phyloP scores from a whole-genome alignment of 2,329 filamentous ascomycete species.

The Metarhizium anisopliae region DNA sequence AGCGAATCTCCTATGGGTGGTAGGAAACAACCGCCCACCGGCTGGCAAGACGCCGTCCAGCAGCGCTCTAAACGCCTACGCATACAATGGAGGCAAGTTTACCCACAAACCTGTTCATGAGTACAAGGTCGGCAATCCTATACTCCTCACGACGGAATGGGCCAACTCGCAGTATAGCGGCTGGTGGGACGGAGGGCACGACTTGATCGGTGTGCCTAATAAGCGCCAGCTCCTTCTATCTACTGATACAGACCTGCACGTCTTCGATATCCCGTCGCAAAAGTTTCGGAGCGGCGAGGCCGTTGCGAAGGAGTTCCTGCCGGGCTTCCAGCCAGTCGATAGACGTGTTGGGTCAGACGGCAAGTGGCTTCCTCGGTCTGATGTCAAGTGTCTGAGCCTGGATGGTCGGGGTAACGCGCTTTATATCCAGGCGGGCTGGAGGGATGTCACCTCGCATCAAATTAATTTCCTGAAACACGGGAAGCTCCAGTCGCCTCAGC shows the following conservation, averaged over 20 bases:
- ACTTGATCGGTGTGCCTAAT: not conserved
- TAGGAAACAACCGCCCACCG: not conserved
- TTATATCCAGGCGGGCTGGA: conserved; percentile 3
- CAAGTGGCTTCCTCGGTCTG: not conserved
- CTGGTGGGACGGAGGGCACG: conserved; percentile 5
- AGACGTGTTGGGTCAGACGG: not conserved
- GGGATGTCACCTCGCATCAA: not conserved
- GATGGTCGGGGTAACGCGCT: not conserved
- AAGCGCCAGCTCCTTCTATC: conserved; percentile 1
- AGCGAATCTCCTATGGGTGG: not conserved
- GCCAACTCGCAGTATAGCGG: not conserved
- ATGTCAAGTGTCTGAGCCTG: not conserved
- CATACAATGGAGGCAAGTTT: not conserved
- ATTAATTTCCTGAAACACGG: not conserved
- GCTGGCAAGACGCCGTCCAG: not conserved
- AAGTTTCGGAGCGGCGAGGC: not conserved
- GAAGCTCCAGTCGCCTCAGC: not conserved
- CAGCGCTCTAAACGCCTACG: conserved; percentile 1
- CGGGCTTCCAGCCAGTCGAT: not conserved
- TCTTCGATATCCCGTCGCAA: not conserved
- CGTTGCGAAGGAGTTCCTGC: not conserved
- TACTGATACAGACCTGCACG: conserved; percentile 1
- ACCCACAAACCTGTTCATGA: not conserved
- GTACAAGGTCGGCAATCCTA: not conserved
- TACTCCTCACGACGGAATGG: conserved; percentile 1